phyloP scores from a whole-genome alignment of 441 rosid species.

The Bocquillonia castaneifolia region DNA sequence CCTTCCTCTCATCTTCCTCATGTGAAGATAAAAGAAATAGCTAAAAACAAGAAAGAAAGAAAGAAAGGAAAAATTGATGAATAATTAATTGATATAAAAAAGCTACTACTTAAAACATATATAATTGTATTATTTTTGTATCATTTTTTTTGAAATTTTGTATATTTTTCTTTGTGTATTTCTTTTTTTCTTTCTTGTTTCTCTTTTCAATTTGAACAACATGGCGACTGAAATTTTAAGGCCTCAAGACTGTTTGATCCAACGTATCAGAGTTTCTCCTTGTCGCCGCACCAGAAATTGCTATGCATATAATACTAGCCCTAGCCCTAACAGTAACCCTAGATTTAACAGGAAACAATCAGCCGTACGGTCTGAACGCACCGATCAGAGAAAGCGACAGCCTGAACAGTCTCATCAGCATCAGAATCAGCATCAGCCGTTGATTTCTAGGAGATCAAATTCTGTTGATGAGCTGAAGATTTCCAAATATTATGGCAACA shows the following conservation, averaged over 20 bases:
- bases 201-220: too few species aligned
- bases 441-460: conserved; percentile 27
- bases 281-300: conserved; percentile 44
- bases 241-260: conserved; percentile 59
- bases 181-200: background rate
- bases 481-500: background rate
- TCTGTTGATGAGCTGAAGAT: conserved; percentile 23
- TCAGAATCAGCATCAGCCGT: conserved; percentile 24
- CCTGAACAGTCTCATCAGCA: conserved; percentile 27
- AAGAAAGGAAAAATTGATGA: too few species aligned
- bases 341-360: conserved; percentile 36
- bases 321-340: conserved; percentile 12
- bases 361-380: conserved; percentile 30
- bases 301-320: conserved; percentile 4
- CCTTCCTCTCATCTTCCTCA: background rate
- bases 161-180: background rate
- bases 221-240: conserved; percentile 82
- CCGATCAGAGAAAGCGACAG: conserved; percentile 38
- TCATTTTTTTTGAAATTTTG: background rate
- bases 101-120: background rate
- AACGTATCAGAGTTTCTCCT: conserved; percentile 41
- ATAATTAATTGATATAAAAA: too few species aligned
- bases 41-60: background rate
- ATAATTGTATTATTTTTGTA: background rate
- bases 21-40: background rate